Conservation (phyloP, 805 yeast genomes). For the Cyberlindnera japonica region DNA sequence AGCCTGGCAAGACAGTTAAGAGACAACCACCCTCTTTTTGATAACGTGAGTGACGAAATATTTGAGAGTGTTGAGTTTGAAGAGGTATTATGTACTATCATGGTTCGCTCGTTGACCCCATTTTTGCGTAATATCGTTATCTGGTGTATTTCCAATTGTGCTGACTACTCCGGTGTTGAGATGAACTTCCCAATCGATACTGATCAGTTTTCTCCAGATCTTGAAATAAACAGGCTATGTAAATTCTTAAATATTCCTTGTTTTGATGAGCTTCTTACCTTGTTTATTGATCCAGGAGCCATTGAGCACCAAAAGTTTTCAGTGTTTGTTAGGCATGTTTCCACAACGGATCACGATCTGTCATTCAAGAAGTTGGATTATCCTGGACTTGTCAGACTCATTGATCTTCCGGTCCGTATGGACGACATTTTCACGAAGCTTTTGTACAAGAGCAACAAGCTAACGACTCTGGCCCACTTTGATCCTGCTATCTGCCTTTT, state of each 20-base stretch:
- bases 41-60: slow-evolving; percentile 27
- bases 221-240: slow-evolving; percentile 56
- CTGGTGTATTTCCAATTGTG: slow-evolving; percentile 50
- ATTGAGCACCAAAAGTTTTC: slow-evolving; percentile 27
- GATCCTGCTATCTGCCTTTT: slow-evolving; percentile 87
- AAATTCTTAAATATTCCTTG: slow-evolving; percentile 45
- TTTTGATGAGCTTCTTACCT: slow-evolving; percentile 25
- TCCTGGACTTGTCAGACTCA: slow-evolving; percentile 61
- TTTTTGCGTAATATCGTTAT: slow-evolving; percentile 62
- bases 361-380: slow-evolving; percentile 41
- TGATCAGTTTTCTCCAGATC: slow-evolving; percentile 22
- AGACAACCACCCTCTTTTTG: slow-evolving; percentile 28
- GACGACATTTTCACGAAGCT: slow-evolving; percentile 65
- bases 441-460: slow-evolving; percentile 42
- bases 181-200: slow-evolving; percentile 23
- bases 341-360: slow-evolving; percentile 23
- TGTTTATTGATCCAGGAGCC: slow-evolving; percentile 12
- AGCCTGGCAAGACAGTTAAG: slow-evolving; percentile 19
- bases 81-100: slow-evolving; percentile 45
- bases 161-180: slow-evolving; percentile 37
- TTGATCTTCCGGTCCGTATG: slow-evolving; percentile 61
- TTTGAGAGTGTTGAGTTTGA: slow-evolving; percentile 31
- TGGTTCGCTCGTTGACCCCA: slow-evolving; percentile 56
- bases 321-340: slow-evolving; percentile 18
- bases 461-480: slow-evolving; percentile 36